phyloP scores from a whole-genome alignment of 139 green algal genomes.

The Coccomyxa sp. region DNA sequence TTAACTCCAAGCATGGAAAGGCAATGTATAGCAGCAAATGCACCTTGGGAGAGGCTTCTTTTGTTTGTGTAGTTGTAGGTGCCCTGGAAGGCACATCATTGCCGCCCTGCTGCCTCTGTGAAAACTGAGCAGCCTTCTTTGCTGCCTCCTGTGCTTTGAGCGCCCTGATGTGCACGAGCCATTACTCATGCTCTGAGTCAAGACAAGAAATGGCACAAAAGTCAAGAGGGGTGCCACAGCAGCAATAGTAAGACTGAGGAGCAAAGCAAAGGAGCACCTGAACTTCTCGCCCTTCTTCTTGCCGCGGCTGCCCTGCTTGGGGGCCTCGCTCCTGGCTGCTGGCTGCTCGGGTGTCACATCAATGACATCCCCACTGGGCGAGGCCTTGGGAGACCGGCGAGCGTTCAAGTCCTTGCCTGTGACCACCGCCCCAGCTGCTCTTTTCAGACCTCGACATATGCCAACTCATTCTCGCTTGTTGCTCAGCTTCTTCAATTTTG shows the following conservation, averaged over 20 bases:
- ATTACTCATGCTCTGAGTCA: no score
- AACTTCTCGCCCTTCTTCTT: slow-evolving; percentile 25
- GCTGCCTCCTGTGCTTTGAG: slow-evolving; percentile 74
- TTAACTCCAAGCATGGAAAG: background rate
- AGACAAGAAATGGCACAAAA: no score
- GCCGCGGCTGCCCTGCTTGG: slow-evolving; percentile 6
- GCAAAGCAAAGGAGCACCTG: background rate
- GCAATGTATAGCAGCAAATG: background rate
- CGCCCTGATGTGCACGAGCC: slow-evolving; percentile 8
- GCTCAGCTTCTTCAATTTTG: no score
- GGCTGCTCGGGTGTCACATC: background rate
- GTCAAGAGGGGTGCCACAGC: no score
- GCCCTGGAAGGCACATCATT: background rate
- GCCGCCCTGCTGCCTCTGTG: background rate
- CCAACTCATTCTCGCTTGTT: no score
- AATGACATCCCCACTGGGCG: no score
- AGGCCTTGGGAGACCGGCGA: slow-evolving; percentile 27
- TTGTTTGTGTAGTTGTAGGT: background rate
- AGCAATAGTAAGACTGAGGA: no score
- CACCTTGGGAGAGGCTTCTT: background rate
- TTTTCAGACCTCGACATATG: no score
- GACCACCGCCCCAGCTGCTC: background rate
- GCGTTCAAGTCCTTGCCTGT: slow-evolving; percentile 49
- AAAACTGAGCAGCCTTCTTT: slow-evolving; percentile 37
- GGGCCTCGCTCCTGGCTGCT: background rate